Evolutionary conservation across 2,329 filamentous ascomycete genomes (phyloP).

Genomic region (Byssochlamys sp.): DNA sequence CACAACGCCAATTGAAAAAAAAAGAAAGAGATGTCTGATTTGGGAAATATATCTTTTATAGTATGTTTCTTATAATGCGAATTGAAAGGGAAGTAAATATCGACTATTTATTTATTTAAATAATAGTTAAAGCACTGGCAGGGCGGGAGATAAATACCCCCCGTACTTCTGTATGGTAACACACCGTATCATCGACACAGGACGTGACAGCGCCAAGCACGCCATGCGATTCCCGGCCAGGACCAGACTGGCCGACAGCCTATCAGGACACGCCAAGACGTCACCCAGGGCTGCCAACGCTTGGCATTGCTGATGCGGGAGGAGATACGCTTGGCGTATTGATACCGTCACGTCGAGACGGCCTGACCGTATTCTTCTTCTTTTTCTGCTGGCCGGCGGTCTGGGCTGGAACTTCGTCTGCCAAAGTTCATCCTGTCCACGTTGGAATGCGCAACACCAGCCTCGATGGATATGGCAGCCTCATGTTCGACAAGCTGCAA

Average conservation of each 20-base stretch:
- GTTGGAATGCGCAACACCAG: background rate
- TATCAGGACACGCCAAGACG: background rate
- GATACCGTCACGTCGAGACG: background rate
- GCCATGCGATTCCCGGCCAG: background rate
- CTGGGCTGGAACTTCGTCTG: background rate
- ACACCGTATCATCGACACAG: background rate
- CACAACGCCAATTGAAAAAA: conserved; percentile 7
- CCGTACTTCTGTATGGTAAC: background rate
- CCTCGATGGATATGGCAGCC: background rate
- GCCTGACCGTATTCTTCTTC: background rate
- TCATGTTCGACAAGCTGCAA: background rate
- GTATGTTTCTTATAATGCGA: conserved; percentile 4
- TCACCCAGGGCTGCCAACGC: background rate
- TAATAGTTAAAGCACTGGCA: no score
- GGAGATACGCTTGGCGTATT: background rate
- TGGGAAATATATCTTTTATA: no score
- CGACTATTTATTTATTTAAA: no score
- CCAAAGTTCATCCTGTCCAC: background rate
- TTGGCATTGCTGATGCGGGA: background rate
- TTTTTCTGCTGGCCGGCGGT: background rate
- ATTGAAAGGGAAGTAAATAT: background rate
- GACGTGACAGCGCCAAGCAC: background rate
- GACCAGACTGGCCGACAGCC: background rate
- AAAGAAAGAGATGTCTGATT: no score
- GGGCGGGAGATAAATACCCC: no score